A percentile compares a stretch with the other conserved stretches of the same genome.
Conservation (phyloP, 2,329 filamentous ascomycete species). For the Fusarium pininemorale region DNA sequence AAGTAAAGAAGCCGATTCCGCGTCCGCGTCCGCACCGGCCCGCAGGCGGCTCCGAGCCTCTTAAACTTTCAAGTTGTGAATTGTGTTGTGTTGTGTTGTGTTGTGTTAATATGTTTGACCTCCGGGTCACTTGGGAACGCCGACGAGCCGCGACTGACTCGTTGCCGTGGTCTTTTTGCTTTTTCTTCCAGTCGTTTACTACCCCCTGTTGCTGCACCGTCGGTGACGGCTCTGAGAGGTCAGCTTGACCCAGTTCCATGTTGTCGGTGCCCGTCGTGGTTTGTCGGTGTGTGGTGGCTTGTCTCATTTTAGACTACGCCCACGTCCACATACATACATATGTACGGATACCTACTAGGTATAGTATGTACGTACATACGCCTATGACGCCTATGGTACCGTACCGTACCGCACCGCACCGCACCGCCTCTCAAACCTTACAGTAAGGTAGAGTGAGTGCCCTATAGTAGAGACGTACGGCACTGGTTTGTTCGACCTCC, state of each 20-base stretch:
- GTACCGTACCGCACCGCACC: background rate
- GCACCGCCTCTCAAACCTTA: background rate
- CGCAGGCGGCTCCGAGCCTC: conserved; percentile 12
- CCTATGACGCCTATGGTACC: background rate
- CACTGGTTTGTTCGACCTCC: background rate
- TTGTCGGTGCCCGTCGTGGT: conserved; percentile 41
- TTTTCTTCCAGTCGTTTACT: conserved; percentile 2
- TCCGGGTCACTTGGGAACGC: background rate
- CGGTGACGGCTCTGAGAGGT: conserved; percentile 26
- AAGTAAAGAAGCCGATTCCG: conserved; percentile 36
- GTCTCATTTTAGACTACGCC: background rate
- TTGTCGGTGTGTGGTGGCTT: conserved; percentile 34
- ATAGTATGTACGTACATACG: background rate
- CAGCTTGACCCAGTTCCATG: conserved; percentile 45
- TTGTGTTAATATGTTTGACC: background rate
- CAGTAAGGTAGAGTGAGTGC: background rate
- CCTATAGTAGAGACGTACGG: background rate
- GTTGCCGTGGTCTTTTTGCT: conserved; percentile 19
- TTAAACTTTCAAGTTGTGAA: background rate
- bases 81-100: background rate
- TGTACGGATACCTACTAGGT: too few relatives aligned
- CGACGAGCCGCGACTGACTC: conserved; percentile 32
- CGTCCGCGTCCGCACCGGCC: conserved; percentile 31
- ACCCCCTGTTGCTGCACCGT: conserved; percentile 1
- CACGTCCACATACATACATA: background rate